Percentiles rank a stretch among this genome's conserved stretches.
These are phyloP conservation scores for Podaxis rugospora DNA, from an alignment of 768 basidiomycete species.

Conservation along the genomic window DNA sequence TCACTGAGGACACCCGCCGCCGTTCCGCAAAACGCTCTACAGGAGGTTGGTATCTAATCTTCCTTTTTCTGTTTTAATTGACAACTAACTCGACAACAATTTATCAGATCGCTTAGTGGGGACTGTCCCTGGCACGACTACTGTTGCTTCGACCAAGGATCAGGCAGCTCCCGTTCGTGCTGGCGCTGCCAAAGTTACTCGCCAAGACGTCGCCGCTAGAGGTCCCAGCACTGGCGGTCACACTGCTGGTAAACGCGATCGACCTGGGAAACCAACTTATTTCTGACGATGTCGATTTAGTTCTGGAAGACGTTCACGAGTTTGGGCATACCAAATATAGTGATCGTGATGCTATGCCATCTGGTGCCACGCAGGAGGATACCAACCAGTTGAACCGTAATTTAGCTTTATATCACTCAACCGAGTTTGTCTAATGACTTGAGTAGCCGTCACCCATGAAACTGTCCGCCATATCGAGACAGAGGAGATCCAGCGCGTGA, in stretches of 20 bases:
- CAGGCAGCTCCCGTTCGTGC: no score
- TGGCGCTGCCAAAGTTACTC: no score
- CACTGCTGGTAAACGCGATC: not conserved
- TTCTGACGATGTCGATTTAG: not conserved
- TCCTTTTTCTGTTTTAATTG: no score
- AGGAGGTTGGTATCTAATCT: no score
- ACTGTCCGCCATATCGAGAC: constrained; percentile 24
- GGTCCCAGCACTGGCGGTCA: not conserved
- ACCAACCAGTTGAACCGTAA: constrained; percentile 20
- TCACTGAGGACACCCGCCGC: no score
- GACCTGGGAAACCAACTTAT: not conserved
- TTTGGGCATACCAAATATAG: constrained; percentile 13
- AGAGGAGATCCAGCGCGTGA: constrained; percentile 27
- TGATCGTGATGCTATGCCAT: constrained; percentile 14
- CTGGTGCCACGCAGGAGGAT: constrained; percentile 16
- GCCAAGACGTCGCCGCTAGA: not conserved
- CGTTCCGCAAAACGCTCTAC: no score
- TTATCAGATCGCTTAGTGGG: no score
- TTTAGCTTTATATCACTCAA: not conserved
- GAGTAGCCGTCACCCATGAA: constrained; percentile 25
- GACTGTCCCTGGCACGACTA: no score
- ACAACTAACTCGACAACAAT: no score
- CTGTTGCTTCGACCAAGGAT: no score
- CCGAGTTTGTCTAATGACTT: no score
- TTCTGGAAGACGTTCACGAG: constrained; percentile 10